Evolutionary conservation across 306 rosid genomes (phyloP).

Genomic region (Cicer bijugum): DNA sequence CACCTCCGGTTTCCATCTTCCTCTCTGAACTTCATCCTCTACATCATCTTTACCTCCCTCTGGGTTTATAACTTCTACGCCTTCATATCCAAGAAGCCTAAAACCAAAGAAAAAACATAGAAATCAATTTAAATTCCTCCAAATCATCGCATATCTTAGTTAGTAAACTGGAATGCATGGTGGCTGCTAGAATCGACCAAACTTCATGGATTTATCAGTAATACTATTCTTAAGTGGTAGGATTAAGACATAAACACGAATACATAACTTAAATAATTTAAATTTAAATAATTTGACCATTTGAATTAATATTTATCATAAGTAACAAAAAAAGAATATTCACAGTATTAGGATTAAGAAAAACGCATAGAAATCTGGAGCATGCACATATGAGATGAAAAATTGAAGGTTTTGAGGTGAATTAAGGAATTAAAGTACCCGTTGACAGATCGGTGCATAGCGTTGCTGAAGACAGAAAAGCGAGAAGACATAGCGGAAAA

Average conservation of each 20-base stretch:
- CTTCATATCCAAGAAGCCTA: conserved; percentile 84
- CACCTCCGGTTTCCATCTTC: conserved; percentile 97
- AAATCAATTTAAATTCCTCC: conserved; percentile 40
- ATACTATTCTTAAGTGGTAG: no score
- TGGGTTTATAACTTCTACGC: conserved; percentile 91
- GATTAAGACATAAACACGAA: no score
- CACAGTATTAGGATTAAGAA: conserved; percentile 12
- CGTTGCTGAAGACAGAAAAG: conserved; percentile 69
- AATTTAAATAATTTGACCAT: no score
- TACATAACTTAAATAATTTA: no score
- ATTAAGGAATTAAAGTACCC: conserved; percentile 58
- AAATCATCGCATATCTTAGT: conserved; percentile 17
- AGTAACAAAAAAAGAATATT: background rate
- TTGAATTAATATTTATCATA: background rate
- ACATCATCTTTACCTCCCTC: conserved; percentile 95
- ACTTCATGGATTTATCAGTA: background rate
- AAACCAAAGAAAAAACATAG: conserved; percentile 28
- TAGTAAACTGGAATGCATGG: background rate
- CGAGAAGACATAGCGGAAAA: conserved; percentile 78
- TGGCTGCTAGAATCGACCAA: conserved; percentile 5
- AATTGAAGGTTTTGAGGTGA: conserved; percentile 13
- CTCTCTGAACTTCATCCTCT: conserved; percentile 82
- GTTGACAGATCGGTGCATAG: conserved; percentile 91
- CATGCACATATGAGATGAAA: background rate
- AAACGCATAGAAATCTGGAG: background rate